phyloP scores from a whole-genome alignment of 2,329 filamentous ascomycete genomes.

The Stagonosporopsis vannaccii region DNA sequence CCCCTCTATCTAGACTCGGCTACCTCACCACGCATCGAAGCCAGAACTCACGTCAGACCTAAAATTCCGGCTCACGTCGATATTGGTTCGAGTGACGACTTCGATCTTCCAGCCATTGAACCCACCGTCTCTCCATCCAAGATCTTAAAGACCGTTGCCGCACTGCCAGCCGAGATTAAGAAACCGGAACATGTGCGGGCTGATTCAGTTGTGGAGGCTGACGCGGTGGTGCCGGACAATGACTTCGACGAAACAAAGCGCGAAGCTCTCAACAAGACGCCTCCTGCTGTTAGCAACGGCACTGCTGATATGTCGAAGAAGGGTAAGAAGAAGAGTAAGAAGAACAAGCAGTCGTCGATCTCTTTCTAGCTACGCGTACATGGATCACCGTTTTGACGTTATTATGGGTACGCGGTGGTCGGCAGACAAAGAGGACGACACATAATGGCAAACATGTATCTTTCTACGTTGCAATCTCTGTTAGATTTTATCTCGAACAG shows the following conservation, averaged over 20 bases:
- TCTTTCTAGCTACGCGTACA: neutral
- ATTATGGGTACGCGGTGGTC: neutral
- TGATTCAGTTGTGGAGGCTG: conserved; percentile 5
- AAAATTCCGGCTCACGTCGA: neutral
- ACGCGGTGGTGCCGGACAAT: neutral
- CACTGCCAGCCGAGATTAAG: neutral
- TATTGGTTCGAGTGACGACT: neutral
- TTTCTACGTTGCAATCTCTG: too few species aligned
- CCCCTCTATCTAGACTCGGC: neutral
- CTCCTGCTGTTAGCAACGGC: neutral
- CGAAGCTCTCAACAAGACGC: neutral
- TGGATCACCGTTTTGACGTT: neutral
- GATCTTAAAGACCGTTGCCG: neutral
- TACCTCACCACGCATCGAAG: neutral
- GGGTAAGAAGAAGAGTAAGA: conserved; percentile 8
- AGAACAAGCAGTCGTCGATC: conserved; percentile 11
- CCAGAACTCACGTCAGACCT: too few species aligned
- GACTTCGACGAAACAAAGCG: neutral
- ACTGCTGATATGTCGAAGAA: conserved; percentile 2
- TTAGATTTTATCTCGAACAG: too few species aligned
- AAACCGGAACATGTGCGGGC: neutral
- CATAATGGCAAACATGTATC: neutral
- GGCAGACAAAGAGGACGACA: neutral
- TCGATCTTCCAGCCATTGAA: conserved; percentile 9
- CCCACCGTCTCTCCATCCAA: neutral